These are phyloP conservation scores for Cladosporium cucumerinum DNA, from an alignment of 2,329 filamentous ascomycete species.

Conservation along the genomic window DNA sequence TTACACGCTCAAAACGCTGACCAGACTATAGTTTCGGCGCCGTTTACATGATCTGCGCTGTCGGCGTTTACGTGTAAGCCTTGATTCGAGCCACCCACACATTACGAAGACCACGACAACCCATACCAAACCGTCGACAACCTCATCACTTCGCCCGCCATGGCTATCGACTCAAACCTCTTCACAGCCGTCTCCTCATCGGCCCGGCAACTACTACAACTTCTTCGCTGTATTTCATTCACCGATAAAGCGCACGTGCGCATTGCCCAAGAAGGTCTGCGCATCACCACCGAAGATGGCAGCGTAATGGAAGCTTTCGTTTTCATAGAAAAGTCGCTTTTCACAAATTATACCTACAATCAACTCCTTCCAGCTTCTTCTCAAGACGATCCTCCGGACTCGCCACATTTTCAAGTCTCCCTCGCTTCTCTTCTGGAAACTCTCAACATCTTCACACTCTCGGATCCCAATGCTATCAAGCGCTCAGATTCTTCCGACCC, in stretches of 20 bases:
- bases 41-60: constrained; percentile 98
- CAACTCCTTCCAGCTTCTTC: constrained; percentile 38
- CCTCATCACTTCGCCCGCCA: constrained; percentile 63
- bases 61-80: constrained; percentile 90
- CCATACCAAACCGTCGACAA: constrained; percentile 73
- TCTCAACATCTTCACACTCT: constrained; percentile 85
- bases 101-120: constrained; percentile 36
- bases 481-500: constrained; percentile 37
- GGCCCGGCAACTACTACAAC: constrained; percentile 67
- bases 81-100: not conserved
- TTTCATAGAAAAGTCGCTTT: constrained; percentile 84
- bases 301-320: constrained; percentile 85
- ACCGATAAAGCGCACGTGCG: constrained; percentile 63
- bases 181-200: constrained; percentile 76
- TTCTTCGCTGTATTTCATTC: constrained; percentile 62
- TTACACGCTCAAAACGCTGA: constrained; percentile 10
- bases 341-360: constrained; percentile 77
- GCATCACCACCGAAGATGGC: constrained; percentile 83
- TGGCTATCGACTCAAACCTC: constrained; percentile 49
- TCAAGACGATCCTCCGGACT: constrained; percentile 41
- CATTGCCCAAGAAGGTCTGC: constrained; percentile 78
- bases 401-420: constrained; percentile 80
- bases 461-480: constrained; percentile 38
- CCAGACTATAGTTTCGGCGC: constrained; percentile 69
- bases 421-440: constrained; percentile 86